phyloP scores from a whole-genome alignment of 2,329 filamentous ascomycete species.

The Phialocephala sp. region DNA sequence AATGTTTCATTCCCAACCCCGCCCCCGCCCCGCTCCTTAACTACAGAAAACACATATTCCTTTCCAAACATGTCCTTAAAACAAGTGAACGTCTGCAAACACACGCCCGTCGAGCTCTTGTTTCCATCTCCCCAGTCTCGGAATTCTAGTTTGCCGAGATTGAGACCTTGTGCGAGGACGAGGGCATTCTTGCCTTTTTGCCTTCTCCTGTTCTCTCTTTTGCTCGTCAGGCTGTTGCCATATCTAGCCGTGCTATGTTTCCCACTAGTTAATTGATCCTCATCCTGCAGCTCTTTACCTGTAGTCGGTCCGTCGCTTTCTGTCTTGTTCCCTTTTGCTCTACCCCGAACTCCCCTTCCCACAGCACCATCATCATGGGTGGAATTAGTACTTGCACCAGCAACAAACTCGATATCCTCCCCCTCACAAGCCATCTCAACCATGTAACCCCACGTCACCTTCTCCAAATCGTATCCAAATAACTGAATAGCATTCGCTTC shows the following conservation, averaged over 20 bases:
- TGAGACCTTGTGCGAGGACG: background rate
- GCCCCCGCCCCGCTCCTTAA: background rate
- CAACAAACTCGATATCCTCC: background rate
- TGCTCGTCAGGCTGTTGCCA: background rate
- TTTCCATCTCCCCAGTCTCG: slow-evolving; percentile 27
- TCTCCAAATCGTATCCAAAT: slow-evolving; percentile 31
- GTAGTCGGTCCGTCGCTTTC: too few relatives aligned
- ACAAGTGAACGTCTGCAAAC: slow-evolving; percentile 24
- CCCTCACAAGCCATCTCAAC: slow-evolving; percentile 33
- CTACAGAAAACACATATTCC: slow-evolving; percentile 14
- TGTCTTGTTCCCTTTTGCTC: too few relatives aligned
- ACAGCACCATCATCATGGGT: too few relatives aligned
- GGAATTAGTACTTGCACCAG: too few relatives aligned
- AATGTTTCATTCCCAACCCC: background rate
- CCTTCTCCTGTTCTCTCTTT: background rate
- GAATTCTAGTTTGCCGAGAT: slow-evolving; percentile 16
- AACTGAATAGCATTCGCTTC: slow-evolving; percentile 10
- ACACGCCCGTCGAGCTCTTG: slow-evolving; percentile 24
- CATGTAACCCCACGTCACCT: slow-evolving; percentile 32
- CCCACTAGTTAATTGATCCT: too few relatives aligned
- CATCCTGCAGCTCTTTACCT: too few relatives aligned
- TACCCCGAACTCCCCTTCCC: too few relatives aligned
- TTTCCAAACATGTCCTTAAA: slow-evolving; percentile 29
- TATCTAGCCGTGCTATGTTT: too few relatives aligned
- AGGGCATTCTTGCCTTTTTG: background rate